Evolutionary conservation across 192 early-diverging fungal genomes (phyloP).

Genomic region (Podila clonocystis): DNA sequence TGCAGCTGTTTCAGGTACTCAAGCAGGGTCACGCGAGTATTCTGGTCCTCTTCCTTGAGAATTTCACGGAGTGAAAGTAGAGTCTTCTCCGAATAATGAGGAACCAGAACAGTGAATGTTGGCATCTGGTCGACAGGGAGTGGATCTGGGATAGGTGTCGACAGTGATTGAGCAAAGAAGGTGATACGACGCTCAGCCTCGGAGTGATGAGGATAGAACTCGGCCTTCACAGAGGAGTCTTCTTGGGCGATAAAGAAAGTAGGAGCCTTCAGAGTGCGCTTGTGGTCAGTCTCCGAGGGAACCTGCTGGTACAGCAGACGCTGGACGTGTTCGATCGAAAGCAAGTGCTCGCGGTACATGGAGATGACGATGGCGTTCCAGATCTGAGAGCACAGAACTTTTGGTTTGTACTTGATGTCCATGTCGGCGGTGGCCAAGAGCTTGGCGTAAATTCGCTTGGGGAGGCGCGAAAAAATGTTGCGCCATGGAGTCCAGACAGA

Average conservation of each 20-base stretch:
- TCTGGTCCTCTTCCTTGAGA: conserved; percentile 78
- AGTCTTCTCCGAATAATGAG: conserved; percentile 85
- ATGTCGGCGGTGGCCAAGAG: conserved; percentile 71
- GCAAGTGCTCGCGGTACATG: conserved; percentile 79
- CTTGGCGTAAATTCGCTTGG: conserved; percentile 79
- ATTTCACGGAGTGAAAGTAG: conserved; percentile 80
- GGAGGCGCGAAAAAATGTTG: conserved; percentile 74
- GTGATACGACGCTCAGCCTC: conserved; percentile 82
- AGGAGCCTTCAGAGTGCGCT: conserved; percentile 69
- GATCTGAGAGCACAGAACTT: conserved; percentile 76
- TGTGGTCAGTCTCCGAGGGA: conserved; percentile 52
- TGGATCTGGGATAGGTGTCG: conserved; percentile 77
- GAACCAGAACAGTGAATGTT: conserved; percentile 79
- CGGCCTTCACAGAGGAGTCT: conserved; percentile 68
- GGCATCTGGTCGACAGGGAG: conserved; percentile 82
- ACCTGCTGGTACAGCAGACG: conserved; percentile 77
- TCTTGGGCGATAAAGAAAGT: conserved; percentile 78
- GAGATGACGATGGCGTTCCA: conserved; percentile 84
- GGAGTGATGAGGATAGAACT: conserved; percentile 73
- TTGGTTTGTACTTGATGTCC: conserved; percentile 77
- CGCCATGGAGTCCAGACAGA: conserved; percentile 84
- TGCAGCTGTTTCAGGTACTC: conserved; percentile 82
- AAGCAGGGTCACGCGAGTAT: conserved; percentile 76
- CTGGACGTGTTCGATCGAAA: conserved; percentile 75
- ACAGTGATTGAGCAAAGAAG: conserved; percentile 85